A percentile compares a stretch with the other conserved stretches of the same genome.
Evolutionary conservation across 805 yeast genomes (phyloP).

Genomic region (Candida nemodendra): DNA sequence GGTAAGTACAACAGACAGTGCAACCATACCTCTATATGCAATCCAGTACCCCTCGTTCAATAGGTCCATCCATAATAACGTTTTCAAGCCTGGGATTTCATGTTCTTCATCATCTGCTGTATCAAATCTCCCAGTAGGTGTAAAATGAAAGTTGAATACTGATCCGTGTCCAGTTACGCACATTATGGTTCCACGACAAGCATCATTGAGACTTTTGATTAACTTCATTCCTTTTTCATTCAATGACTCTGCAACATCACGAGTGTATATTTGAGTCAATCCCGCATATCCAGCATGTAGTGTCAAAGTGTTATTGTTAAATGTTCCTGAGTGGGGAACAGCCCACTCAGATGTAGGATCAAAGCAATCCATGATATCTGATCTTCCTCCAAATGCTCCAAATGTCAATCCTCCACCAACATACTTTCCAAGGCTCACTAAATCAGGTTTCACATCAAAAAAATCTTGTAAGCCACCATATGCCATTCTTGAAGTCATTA

Average conservation of each 20-base stretch:
- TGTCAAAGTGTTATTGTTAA: constrained; percentile 17
- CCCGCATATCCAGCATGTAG: constrained; percentile 13
- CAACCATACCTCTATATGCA: constrained; percentile 15
- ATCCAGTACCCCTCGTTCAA: constrained; percentile 14
- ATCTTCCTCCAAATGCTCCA: constrained; percentile 17
- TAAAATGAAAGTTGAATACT: constrained; percentile 8
- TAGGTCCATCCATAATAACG: constrained; percentile 16
- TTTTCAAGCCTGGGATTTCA: constrained; percentile 7
- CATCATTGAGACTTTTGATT: neutral
- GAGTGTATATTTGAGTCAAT: constrained; percentile 7
- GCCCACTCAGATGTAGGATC: constrained; percentile 5
- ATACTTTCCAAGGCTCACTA: constrained; percentile 14
- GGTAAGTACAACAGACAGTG: constrained; percentile 7
- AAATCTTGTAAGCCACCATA: constrained; percentile 13
- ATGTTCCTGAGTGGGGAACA: constrained; percentile 16
- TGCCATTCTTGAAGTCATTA: constrained; percentile 15
- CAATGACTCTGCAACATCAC: constrained; percentile 1
- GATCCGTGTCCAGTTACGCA: constrained; percentile 13
- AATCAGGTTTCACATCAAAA: constrained; percentile 10
- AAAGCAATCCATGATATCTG: constrained; percentile 11
- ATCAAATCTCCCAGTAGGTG: too few relatives aligned
- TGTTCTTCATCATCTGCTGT: too few relatives aligned
- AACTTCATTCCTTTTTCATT: constrained; percentile 8
- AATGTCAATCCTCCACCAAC: constrained; percentile 16
- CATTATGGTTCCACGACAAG: constrained; percentile 9